These are phyloP conservation scores for Paracoccidioides lutzii DNA, from an alignment of 2,329 filamentous ascomycete species.

Conservation along the genomic window DNA sequence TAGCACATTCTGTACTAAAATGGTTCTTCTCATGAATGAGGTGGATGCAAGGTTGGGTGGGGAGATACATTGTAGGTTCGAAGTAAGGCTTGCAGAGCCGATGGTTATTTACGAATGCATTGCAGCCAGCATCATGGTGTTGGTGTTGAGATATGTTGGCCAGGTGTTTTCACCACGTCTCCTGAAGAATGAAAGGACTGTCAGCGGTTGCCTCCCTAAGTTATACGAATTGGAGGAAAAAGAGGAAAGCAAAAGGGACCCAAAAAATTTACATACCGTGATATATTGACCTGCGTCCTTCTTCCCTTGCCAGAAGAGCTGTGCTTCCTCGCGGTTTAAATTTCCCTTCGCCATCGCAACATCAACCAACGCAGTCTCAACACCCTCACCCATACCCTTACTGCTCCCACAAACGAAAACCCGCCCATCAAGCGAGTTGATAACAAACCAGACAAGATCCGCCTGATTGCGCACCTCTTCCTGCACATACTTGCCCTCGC, in stretches of 20 bases:
- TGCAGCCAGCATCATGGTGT: background rate
- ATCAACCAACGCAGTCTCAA: constrained; percentile 74
- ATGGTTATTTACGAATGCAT: too few relatives aligned
- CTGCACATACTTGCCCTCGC: constrained; percentile 83
- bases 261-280: constrained; percentile 42
- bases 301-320: constrained; percentile 82
- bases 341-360: constrained; percentile 90
- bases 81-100: too few relatives aligned
- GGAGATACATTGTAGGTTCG: too few relatives aligned
- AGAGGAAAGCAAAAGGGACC: background rate
- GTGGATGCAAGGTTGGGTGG: too few relatives aligned
- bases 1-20: too few relatives aligned
- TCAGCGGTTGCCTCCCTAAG: background rate
- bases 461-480: constrained; percentile 86
- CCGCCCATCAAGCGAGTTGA: constrained; percentile 89
- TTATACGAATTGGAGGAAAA: background rate
- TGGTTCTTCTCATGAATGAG: too few relatives aligned
- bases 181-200: background rate
- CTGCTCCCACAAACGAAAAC: constrained; percentile 94
- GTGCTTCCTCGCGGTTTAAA: constrained; percentile 66
- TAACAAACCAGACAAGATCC: constrained; percentile 95
- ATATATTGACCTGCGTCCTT: constrained; percentile 91
- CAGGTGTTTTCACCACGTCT: background rate
- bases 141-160: background rate
- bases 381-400: constrained; percentile 95